Evolutionary conservation across 2,329 filamentous ascomycete genomes (phyloP).

Genomic region (Arthroderma sp.): DNA sequence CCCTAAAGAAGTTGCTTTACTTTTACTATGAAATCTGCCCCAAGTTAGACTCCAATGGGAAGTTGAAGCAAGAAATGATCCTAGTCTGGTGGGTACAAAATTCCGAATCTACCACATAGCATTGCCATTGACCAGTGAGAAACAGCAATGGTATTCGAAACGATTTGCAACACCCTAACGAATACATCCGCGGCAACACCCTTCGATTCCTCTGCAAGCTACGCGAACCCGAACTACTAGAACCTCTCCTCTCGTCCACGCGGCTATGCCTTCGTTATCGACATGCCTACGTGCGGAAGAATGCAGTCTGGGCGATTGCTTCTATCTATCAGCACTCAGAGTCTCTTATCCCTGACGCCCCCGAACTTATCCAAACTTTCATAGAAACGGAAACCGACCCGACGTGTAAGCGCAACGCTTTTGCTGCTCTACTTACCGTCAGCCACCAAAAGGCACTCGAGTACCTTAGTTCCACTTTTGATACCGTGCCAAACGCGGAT

Average conservation of each 20-base stretch:
- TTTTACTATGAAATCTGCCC: slow-evolving; percentile 99
- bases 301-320: slow-evolving; percentile 86
- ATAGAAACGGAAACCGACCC: slow-evolving; percentile 81
- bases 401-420: slow-evolving; percentile 96
- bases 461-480: slow-evolving; percentile 80
- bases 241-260: slow-evolving; percentile 85
- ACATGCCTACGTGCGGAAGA: slow-evolving; percentile 96
- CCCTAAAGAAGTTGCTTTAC: slow-evolving; percentile 94
- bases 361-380: slow-evolving; percentile 82
- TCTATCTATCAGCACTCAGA: slow-evolving; percentile 88
- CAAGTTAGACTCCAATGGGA: slow-evolving; percentile 81
- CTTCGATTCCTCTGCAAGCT: slow-evolving; percentile 94
- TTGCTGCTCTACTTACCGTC: slow-evolving; percentile 78
- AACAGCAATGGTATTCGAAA: slow-evolving; percentile 91
- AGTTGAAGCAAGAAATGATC: slow-evolving; percentile 99
- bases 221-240: slow-evolving; percentile 86
- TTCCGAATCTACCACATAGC: not conserved
- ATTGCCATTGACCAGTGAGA: not conserved
- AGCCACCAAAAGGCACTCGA: slow-evolving; percentile 84
- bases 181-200: slow-evolving; percentile 97
- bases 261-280: slow-evolving; percentile 88
- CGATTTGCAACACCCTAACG: slow-evolving; percentile 92
- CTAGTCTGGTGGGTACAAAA: slow-evolving; percentile 64
- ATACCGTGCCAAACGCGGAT: slow-evolving; percentile 85
- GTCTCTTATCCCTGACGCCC: slow-evolving; percentile 83